Base-by-base conservation (phyloP, 2,329 filamentous ascomycete genomes). In the Zopfia rhizophila region DNA sequence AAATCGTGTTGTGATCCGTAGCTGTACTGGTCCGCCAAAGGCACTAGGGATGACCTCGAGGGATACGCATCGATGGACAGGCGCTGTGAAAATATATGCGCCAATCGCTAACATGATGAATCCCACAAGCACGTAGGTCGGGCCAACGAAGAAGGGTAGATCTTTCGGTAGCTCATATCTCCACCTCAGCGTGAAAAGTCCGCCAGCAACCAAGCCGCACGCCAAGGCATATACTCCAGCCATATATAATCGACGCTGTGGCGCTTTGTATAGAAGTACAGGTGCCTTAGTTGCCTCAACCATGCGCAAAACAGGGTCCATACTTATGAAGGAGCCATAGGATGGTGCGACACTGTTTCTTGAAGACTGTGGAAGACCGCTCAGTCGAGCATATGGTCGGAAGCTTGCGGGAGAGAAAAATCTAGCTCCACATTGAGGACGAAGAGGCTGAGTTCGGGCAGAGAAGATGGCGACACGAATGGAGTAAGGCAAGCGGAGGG, bases 271-370 rank as follows among this genome's bases (percentile, higher is more conserved):
- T n/a, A 72, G 46, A 1, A 69, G 48, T 11, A 69, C 59, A 3
- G 68, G 66, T 37, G 62, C 54, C n/a, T 58, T 51, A 21, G 62
- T 65, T 38, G 63, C 52, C 5, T 56, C 45, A 6, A 70, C 63
- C 30, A 60, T 56, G 21, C 66, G 67, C 14, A 72, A 52, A n/a
- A 70, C 63, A 2, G 67, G 65, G 41, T 72, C 67, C 37, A 48
- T 53, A 41, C 42, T 57, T n/a, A 60, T 32, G 40, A 61, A 61
- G 5, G 3, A 21, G 17, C 29, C 10, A n/a, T 23, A 28, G 12
- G 38, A 37, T 18, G 24, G n/a, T 11, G 46, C 23, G 17, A 5
- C n/a, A n/a, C n/a, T n/a, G n/a, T n/a, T n/a, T n/a, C 21, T 37
- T 22, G 18, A 12, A 13, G 12, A 13, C 22, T 8, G 24, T n/a